phyloP scores from a whole-genome alignment of 352 stramenopile species.

The Phytophthora quininea region DNA sequence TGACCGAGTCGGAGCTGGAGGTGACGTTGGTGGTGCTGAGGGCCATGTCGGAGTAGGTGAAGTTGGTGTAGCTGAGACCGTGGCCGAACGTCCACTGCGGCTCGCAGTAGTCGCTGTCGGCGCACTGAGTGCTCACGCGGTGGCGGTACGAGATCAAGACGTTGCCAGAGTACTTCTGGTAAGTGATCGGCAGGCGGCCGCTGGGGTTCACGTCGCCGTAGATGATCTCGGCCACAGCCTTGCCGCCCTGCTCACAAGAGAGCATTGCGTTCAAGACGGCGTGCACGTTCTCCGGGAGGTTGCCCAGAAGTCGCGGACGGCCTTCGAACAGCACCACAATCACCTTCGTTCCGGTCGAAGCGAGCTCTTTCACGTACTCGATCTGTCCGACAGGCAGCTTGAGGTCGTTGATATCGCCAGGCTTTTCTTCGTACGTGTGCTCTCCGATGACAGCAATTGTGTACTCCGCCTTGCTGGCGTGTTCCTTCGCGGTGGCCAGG shows the following conservation, averaged over 20 bases:
- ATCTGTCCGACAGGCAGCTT: conserved; percentile 29
- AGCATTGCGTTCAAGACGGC: conserved; percentile 77
- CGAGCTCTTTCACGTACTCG: conserved; percentile 60
- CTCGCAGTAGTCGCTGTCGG: conserved; percentile 41
- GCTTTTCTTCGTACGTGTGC: conserved; percentile 70
- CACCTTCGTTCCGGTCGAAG: conserved; percentile 56
- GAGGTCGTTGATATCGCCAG: conserved; percentile 70
- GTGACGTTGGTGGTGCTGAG: conserved; percentile 27
- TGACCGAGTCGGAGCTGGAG: conserved; percentile 22
- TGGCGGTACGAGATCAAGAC: not conserved
- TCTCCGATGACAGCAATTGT: conserved; percentile 75
- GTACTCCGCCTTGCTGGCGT: conserved; percentile 44
- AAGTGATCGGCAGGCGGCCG: conserved; percentile 46
- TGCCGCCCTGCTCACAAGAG: conserved; percentile 59
- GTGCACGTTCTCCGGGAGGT: conserved; percentile 41
- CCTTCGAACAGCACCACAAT: conserved; percentile 72
- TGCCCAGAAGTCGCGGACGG: conserved; percentile 61
- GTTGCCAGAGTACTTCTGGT: conserved; percentile 46
- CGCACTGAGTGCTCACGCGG: conserved; percentile 26
- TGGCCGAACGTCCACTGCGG: conserved; percentile 54
- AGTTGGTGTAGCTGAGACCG: conserved; percentile 64
- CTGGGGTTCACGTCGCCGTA: conserved; percentile 9
- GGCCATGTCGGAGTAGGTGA: conserved; percentile 40
- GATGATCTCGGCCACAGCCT: conserved; percentile 75
- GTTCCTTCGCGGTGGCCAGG: conserved; percentile 44